phyloP scores from a whole-genome alignment of 2,329 filamentous ascomycete species.

The Verticillium zaregamsianum region DNA sequence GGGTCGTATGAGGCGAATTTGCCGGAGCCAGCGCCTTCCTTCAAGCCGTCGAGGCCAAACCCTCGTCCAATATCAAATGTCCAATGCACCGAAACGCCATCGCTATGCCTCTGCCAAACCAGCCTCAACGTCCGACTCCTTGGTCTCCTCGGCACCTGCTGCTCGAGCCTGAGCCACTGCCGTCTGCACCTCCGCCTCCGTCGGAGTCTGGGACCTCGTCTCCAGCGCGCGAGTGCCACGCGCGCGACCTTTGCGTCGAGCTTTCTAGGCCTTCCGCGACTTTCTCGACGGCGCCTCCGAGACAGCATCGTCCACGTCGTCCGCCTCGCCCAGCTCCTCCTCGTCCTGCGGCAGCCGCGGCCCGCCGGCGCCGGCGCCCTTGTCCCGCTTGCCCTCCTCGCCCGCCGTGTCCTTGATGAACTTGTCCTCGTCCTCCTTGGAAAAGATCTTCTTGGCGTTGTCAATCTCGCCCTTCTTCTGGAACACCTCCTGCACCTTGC shows the following conservation, averaged over 20 bases:
- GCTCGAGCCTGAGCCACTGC: background rate
- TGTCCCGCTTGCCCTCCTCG: constrained; percentile 34
- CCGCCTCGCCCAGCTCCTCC: constrained; percentile 48
- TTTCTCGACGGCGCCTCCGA: constrained; percentile 17
- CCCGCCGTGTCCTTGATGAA: constrained; percentile 48
- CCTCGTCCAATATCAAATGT: background rate
- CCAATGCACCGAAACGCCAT: background rate
- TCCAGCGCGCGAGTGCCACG: background rate
- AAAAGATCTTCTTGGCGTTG: constrained; percentile 71
- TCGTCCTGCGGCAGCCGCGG: constrained; percentile 30
- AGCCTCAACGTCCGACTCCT: background rate
- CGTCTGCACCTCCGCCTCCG: background rate
- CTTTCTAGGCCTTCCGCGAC: background rate
- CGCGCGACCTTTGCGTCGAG: background rate
- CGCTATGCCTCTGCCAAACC: background rate
- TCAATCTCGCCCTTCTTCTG: constrained; percentile 86
- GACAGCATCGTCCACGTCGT: constrained; percentile 41
- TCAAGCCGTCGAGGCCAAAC: background rate
- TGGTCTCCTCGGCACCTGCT: background rate
- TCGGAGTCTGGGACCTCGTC: background rate
- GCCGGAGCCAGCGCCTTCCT: too few relatives aligned
- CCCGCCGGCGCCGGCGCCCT: constrained; percentile 18
- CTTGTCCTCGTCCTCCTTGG: constrained; percentile 61
- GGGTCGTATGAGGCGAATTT: background rate
- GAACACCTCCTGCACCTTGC: constrained; percentile 83